Conservation (phyloP, 768 basidiomycete genomes). For the Trametes coccinea region DNA sequence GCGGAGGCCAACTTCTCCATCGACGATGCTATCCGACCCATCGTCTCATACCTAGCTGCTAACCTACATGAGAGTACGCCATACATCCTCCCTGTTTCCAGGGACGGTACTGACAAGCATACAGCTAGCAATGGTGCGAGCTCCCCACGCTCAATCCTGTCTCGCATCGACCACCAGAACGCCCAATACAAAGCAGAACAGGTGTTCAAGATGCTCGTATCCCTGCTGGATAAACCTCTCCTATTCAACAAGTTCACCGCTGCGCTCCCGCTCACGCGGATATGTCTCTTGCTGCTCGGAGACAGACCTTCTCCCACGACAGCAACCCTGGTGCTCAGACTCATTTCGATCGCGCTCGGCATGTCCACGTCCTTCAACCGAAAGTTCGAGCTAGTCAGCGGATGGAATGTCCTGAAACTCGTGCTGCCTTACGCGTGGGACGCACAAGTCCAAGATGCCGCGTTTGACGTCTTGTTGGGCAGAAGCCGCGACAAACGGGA, state of each 20-base stretch:
- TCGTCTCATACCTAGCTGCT: constrained; percentile 83
- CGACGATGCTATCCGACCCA: constrained; percentile 79
- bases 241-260: constrained; percentile 65
- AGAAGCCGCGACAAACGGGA: constrained; percentile 29
- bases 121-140: constrained; percentile 18
- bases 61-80: constrained; percentile 67
- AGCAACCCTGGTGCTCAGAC: constrained; percentile 56
- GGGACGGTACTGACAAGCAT: not conserved
- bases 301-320: constrained; percentile 64
- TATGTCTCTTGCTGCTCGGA: constrained; percentile 78
- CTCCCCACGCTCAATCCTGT: constrained; percentile 57
- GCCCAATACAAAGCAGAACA: constrained; percentile 63
- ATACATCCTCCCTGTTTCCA: not conserved
- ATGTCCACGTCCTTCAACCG: constrained; percentile 64
- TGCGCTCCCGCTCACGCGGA: constrained; percentile 74
- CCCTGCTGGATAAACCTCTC: constrained; percentile 54
- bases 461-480: constrained; percentile 71
- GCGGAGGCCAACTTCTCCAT: constrained; percentile 68
- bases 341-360: constrained; percentile 58
- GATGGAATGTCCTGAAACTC: constrained; percentile 75
- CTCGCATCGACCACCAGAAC: constrained; percentile 51
- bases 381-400: constrained; percentile 84
- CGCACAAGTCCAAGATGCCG: constrained; percentile 59
- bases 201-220: constrained; percentile 64
- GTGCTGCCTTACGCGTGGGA: constrained; percentile 73